These are phyloP conservation scores for Ziziphus jujuba DNA, from an alignment of 306 rosid genomes.

Conservation along the genomic window DNA sequence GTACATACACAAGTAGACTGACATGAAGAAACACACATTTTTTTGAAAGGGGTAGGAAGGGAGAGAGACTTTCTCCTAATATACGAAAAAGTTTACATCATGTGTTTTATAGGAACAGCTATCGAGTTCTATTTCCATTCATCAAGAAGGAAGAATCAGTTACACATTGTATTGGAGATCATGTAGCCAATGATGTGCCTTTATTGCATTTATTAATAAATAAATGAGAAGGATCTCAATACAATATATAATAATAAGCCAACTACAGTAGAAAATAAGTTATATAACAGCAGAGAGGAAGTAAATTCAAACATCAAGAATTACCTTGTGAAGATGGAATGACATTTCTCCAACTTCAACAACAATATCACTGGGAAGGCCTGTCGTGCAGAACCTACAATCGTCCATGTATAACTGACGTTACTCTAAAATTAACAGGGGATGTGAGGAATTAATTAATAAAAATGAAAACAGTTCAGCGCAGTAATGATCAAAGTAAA, in stretches of 20 bases:
- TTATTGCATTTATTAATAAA: not conserved
- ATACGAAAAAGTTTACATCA: too few relatives aligned
- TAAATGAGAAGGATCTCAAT: not conserved
- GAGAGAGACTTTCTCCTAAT: too few relatives aligned
- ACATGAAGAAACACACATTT: too few relatives aligned
- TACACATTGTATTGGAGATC: not conserved
- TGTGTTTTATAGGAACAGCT: too few relatives aligned
- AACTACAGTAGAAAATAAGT: not conserved
- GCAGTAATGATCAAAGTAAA: not conserved
- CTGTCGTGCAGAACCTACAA: conserved; percentile 91
- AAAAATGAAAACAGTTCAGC: not conserved
- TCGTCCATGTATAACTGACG: conserved; percentile 5
- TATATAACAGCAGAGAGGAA: conserved; percentile 12
- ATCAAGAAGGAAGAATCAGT: not conserved
- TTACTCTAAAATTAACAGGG: not conserved
- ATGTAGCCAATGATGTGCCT: not conserved
- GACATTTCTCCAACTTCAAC: conserved; percentile 97
- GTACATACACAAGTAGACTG: too few relatives aligned
- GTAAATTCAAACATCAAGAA: conserved; percentile 12
- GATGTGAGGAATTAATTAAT: not conserved
- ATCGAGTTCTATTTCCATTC: too few relatives aligned
- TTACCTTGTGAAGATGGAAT: conserved; percentile 97
- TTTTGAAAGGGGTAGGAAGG: too few relatives aligned
- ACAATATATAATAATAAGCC: conserved; percentile 1
- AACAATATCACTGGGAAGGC: conserved; percentile 89